These are phyloP conservation scores for Trametes cinnabarina DNA, from an alignment of 768 basidiomycete genomes.

Conservation along the genomic window DNA sequence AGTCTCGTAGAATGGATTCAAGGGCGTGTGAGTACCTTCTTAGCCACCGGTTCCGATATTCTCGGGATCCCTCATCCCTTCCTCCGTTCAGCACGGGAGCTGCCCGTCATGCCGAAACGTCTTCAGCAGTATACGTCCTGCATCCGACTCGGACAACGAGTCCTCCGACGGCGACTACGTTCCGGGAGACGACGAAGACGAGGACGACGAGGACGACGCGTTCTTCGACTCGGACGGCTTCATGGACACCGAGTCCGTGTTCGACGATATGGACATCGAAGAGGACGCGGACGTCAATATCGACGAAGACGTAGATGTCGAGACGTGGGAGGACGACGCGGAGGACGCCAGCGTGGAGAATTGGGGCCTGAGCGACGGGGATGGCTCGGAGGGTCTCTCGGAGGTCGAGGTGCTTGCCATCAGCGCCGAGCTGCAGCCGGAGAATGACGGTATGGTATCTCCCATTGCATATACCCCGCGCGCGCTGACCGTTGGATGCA, in stretches of 20 bases:
- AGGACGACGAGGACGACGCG: slow-evolving; percentile 41
- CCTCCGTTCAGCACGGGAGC: slow-evolving; percentile 53
- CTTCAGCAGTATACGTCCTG: slow-evolving; percentile 54
- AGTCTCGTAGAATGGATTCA: slow-evolving; percentile 70
- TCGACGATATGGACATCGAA: slow-evolving; percentile 39
- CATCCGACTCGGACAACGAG: slow-evolving; percentile 57
- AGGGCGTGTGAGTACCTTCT: slow-evolving; percentile 43
- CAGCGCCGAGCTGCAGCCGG: slow-evolving; percentile 10
- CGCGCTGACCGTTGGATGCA: background rate
- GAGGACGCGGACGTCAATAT: slow-evolving; percentile 24
- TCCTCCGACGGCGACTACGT: slow-evolving; percentile 69
- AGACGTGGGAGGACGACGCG: slow-evolving; percentile 21
- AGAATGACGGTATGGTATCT: slow-evolving; percentile 3
- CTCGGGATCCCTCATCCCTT: background rate
- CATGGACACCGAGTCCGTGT: slow-evolving; percentile 35
- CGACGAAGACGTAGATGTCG: slow-evolving; percentile 2
- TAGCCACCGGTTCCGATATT: background rate
- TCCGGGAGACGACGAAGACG: slow-evolving; percentile 52
- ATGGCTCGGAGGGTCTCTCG: slow-evolving; percentile 22
- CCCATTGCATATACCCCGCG: background rate
- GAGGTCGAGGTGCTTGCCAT: slow-evolving; percentile 17
- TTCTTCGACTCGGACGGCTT: slow-evolving; percentile 44
- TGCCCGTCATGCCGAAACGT: slow-evolving; percentile 66
- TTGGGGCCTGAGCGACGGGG: slow-evolving; percentile 41
- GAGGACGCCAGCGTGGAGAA: slow-evolving; percentile 32